Base-by-base conservation (phyloP, 225 moss, liverwort and hornwort genomes). In the Physcomitrium patens region DNA sequence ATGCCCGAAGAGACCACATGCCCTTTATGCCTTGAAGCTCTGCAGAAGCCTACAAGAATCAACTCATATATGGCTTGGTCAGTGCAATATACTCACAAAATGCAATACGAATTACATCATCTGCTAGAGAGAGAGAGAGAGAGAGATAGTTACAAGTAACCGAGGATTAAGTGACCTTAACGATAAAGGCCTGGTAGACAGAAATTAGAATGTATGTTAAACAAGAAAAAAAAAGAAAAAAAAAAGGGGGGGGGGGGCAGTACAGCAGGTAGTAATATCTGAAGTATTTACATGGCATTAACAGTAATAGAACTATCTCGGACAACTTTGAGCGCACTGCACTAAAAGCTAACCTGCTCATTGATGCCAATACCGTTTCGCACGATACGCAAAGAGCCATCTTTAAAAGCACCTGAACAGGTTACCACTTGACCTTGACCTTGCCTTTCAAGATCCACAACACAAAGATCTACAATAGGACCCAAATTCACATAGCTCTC, bases 341-440 rank as follows among this genome's bases (percentile, higher is more conserved):
- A 49, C 14, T 17, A 49, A 53, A 31, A 13, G 51, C 52, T 10
- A 20, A 91, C 93, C 91, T 93, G 93, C 70, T 93, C 93, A 86
- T 93, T 93, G 52, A 93, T 93, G 70, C 93, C 93, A 66, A 93
- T 93, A 37, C 93, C 91, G 78, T 93, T 93, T 59, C 91, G 91
- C 17, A 93, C 91, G 53, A 93, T 91, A 31, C 89, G 89, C 41
- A 93, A 83, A 42, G 93, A 93, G 31, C 93, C 93, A 73, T 93
- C 93, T 69, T 93, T 93, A 73, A 89, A 93, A 46, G 93, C 93
- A 74, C 93, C 93, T 15, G 93, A 93, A 79, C 93, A 93, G 53
- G 93, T 93, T 54, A 93, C 93, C 62, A 93, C 93, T 78, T 93
- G 93, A 66, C 93, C 91, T 79, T 93, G 93, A 65, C 93, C 93